Percentiles rank a stretch among this genome's conserved stretches.
phyloP scores from a whole-genome alignment of 257 asterid species.

The Voacanga thouarsii region DNA sequence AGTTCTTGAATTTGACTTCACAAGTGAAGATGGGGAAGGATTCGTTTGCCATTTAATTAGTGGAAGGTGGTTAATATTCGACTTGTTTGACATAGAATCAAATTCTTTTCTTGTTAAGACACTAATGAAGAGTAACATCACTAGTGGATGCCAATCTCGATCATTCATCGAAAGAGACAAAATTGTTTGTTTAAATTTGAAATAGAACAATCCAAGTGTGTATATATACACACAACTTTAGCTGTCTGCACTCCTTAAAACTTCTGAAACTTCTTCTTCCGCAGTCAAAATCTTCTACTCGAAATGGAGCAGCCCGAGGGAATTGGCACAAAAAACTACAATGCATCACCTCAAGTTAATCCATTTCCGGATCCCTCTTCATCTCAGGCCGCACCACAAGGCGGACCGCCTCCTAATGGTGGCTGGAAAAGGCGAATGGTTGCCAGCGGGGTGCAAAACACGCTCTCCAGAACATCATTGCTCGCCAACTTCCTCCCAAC shows the following conservation, averaged over 20 bases:
- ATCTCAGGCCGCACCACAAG: slow-evolving; percentile 17
- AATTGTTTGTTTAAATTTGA: background rate
- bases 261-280: background rate
- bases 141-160: background rate
- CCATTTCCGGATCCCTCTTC: slow-evolving; percentile 36
- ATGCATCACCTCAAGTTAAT: slow-evolving; percentile 38
- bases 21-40: too few species aligned
- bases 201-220: background rate
- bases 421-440: slow-evolving; percentile 53
- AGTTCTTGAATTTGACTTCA: too few species aligned
- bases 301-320: slow-evolving; percentile 45
- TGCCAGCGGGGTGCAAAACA: slow-evolving; percentile 77
- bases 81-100: too few species aligned
- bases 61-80: too few species aligned
- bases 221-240: background rate
- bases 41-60: too few species aligned
- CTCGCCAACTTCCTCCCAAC: slow-evolving; percentile 89
- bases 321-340: slow-evolving; percentile 66
- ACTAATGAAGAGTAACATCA: too few species aligned
- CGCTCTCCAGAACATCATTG: slow-evolving; percentile 72
- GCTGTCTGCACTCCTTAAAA: background rate
- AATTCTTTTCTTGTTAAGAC: too few species aligned
- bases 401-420: slow-evolving; percentile 19
- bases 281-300: background rate
- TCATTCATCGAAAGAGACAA: background rate